These are phyloP conservation scores for Lasiosphaeris hirsuta DNA, from an alignment of 495 filamentous ascomycete species.

Conservation along the genomic window DNA sequence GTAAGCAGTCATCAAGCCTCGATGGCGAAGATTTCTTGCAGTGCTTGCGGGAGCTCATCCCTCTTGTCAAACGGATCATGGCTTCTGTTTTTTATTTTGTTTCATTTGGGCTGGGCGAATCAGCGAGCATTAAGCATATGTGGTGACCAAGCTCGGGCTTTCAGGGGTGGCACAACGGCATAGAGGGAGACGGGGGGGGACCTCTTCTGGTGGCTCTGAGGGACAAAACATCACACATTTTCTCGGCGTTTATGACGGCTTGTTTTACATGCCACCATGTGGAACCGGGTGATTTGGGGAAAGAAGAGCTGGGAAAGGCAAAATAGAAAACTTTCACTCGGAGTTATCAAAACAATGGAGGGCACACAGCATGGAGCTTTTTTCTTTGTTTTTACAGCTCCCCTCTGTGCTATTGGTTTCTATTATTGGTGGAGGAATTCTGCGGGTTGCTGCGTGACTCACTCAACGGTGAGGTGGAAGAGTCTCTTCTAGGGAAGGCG, in stretches of 20 bases:
- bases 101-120: neutral
- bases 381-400: neutral
- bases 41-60: neutral
- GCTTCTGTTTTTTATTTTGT: neutral
- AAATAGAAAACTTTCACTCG: conserved; percentile 8
- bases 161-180: neutral
- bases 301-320: neutral
- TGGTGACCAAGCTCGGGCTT: neutral
- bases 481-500: too few species aligned
- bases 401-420: neutral
- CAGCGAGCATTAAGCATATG: too few species aligned
- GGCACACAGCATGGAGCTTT: conserved; percentile 8
- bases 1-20: neutral
- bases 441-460: too few species aligned
- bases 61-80: neutral
- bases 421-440: neutral
- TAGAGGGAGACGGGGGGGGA: neutral
- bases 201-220: neutral
- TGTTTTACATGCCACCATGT: neutral
- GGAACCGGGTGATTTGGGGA: too few species aligned
- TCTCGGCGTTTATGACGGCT: neutral
- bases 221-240: neutral
- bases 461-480: too few species aligned
- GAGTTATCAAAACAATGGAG: neutral
- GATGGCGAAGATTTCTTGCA: too few species aligned